phyloP scores from a whole-genome alignment of 2,329 filamentous ascomycete species.

The Talaromyces sp. region DNA sequence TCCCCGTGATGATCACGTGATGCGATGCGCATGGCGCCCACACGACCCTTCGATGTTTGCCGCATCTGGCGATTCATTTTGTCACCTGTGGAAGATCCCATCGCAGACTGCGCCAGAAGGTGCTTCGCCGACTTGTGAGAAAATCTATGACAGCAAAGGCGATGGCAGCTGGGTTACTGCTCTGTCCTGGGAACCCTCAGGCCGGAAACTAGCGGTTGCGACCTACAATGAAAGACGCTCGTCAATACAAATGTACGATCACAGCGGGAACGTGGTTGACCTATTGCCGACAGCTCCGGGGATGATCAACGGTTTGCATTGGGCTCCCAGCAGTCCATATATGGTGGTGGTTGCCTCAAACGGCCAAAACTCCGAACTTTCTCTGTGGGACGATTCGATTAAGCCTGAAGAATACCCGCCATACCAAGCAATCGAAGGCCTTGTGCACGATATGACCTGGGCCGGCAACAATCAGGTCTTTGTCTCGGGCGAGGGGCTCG shows the following conservation, averaged over 20 bases:
- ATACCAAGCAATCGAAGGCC: slow-evolving; percentile 30
- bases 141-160: slow-evolving; percentile 29
- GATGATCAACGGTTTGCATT: slow-evolving; percentile 39
- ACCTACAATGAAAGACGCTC: slow-evolving; percentile 39
- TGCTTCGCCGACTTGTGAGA: slow-evolving; percentile 24
- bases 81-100: slow-evolving; percentile 39
- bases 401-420: slow-evolving; percentile 32
- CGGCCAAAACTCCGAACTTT: slow-evolving; percentile 32
- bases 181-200: slow-evolving; percentile 41
- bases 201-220: slow-evolving; percentile 42
- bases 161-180: slow-evolving; percentile 36
- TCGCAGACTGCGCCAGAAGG: neutral
- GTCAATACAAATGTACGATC: slow-evolving; percentile 40
- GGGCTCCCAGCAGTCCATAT: slow-evolving; percentile 34
- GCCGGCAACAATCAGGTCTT: slow-evolving; percentile 31
- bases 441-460: slow-evolving; percentile 41
- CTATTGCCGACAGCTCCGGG: slow-evolving; percentile 40
- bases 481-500: slow-evolving; percentile 33
- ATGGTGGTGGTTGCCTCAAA: slow-evolving; percentile 41
- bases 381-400: slow-evolving; percentile 38
- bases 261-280: slow-evolving; percentile 38
- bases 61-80: slow-evolving; percentile 39
- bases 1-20: slow-evolving; percentile 34
- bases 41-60: slow-evolving; percentile 37
- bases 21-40: slow-evolving; percentile 40